Conservation (phyloP, 345 rosid species). For the Mallotus nudiflorus region DNA sequence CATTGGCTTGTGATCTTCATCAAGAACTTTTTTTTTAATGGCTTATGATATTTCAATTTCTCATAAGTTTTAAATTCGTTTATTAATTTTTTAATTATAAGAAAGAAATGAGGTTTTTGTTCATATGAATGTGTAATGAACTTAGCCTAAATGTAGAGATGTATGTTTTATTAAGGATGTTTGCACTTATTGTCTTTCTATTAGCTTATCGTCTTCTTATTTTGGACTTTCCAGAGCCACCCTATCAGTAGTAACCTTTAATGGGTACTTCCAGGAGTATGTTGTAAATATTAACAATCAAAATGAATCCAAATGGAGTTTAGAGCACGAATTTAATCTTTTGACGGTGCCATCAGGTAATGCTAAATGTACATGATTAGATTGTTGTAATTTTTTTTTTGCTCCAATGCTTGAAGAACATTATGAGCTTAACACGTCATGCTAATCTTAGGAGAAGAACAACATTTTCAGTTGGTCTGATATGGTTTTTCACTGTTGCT, state of each 20-base stretch:
- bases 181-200: neutral
- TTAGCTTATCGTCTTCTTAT: slow-evolving; percentile 10
- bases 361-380: slow-evolving; percentile 11
- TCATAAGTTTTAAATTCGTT: neutral
- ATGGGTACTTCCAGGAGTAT: slow-evolving; percentile 81
- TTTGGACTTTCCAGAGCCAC: slow-evolving; percentile 49
- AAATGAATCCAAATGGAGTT: slow-evolving; percentile 61
- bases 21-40: neutral
- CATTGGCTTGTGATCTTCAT: neutral
- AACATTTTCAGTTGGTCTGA: slow-evolving; percentile 33
- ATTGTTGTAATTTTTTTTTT: neutral
- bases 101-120: no score
- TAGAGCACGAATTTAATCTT: slow-evolving; percentile 71
- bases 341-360: slow-evolving; percentile 26
- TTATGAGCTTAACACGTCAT: neutral
- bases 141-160: neutral
- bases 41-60: neutral
- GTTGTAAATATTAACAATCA: slow-evolving; percentile 44
- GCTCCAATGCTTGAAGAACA: neutral
- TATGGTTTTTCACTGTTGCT: neutral
- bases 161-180: neutral
- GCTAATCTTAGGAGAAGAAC: slow-evolving; percentile 27
- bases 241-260: slow-evolving; percentile 60
- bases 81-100: neutral
- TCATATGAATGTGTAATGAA: no score